Percentiles rank a stretch among this genome's conserved stretches.
Conservation (phyloP, 371 early-diverging fungal species). For the Nematocida minor region DNA sequence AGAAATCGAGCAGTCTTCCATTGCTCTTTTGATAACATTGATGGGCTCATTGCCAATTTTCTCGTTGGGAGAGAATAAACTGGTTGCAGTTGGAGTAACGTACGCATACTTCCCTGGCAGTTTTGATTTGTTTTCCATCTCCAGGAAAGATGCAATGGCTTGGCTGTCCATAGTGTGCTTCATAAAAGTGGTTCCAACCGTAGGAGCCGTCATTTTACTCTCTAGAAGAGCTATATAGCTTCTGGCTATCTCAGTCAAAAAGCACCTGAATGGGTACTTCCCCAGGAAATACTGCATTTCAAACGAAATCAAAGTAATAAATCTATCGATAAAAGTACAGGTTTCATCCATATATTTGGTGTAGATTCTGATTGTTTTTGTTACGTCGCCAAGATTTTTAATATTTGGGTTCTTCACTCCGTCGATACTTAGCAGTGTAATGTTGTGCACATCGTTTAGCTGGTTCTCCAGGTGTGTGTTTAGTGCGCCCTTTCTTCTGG, state of each 20-base stretch:
- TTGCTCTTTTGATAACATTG: too few species aligned
- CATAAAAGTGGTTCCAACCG: background rate
- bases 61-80: too few species aligned
- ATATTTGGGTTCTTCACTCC: background rate
- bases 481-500: background rate
- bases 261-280: background rate
- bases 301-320: background rate
- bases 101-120: too few species aligned
- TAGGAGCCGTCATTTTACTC: background rate
- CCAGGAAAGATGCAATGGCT: too few species aligned
- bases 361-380: background rate
- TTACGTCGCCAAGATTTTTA: background rate
- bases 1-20: too few species aligned
- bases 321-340: background rate
- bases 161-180: background rate
- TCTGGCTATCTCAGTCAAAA: background rate
- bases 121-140: too few species aligned
- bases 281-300: background rate
- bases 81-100: too few species aligned
- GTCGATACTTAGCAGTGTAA: background rate
- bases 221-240: background rate
- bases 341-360: background rate
- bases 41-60: too few species aligned
- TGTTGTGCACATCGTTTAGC: background rate
- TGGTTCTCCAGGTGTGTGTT: background rate